Base-by-base conservation (phyloP, 139 green algal genomes). In the Chlorella sp. region DNA sequence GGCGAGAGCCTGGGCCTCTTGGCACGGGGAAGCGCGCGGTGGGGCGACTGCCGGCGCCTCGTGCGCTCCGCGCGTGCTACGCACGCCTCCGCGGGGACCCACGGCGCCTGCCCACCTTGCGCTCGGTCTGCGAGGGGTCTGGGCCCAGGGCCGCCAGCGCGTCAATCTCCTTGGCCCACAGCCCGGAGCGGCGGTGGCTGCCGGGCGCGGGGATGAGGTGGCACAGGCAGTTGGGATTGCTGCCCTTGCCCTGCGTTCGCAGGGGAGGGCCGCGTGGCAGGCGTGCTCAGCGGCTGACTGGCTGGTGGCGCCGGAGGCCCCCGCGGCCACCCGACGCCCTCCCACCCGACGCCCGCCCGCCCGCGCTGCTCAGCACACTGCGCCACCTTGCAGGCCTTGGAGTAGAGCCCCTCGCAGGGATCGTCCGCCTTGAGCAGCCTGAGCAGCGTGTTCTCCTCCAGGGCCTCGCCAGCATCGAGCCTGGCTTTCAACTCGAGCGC, bases 151-250 rank as follows among this genome's bases (percentile, higher is more conserved):
- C 51, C 0, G 15, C 56, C 23, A 90, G 64, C 5, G 64, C 59
- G 11, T 82, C 71, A 11, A 83, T 60, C 43, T 92, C 78, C 68
- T 93, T 95, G 51, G 90, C 80, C 92, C 92, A 97, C 31, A 97
- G 74, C 0, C 93, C 93, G 58, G 88, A 88, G 42, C 87, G 87
- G 1, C 86, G 82, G 64, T 62, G 89, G 19, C 67, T 75, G 8
- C 79, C 82, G 12, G 74, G 63, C 0, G 70, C 69, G 2, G 91
- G 92, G 1, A 91, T 65, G 38, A 94, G 73, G 48, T 79, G 81
- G 73, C 85, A 91, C 15, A 96, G 79, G 81, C 92, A 97, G 51
- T 83, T 81, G 21, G 89, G 85, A 67, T 94, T 93, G 69, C 86
- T 76, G 35, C 87, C 87, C 45, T 80, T 83, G 67, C 71, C 65